phyloP scores from a whole-genome alignment of 1,139 yeast species.

The Diutina mesorugosa region DNA sequence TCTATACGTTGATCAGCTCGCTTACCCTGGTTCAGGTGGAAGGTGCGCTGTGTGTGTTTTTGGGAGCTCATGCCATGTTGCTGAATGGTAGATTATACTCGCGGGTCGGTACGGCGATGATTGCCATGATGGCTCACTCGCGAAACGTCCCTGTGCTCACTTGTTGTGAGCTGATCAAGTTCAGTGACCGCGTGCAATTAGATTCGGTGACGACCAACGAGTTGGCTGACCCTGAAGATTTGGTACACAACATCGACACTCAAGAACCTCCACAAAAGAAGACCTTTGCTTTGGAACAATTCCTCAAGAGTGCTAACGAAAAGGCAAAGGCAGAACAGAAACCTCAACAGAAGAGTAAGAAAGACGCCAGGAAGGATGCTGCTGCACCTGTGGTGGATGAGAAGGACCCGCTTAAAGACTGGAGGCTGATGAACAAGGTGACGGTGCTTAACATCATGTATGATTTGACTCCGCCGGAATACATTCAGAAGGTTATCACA shows the following conservation, averaged over 20 bases:
- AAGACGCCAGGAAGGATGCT: not conserved
- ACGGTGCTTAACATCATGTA: slow-evolving; percentile 78
- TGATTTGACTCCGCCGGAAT: slow-evolving; percentile 90
- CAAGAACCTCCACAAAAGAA: slow-evolving; percentile 47
- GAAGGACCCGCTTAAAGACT: slow-evolving; percentile 37
- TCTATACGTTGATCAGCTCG: slow-evolving; percentile 68
- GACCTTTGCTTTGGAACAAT: slow-evolving; percentile 56
- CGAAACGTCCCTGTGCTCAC: slow-evolving; percentile 89
- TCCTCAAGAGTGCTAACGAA: slow-evolving; percentile 27
- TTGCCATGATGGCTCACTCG: slow-evolving; percentile 83
- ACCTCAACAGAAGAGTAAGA: slow-evolving; percentile 6
- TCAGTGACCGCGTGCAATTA: slow-evolving; percentile 88
- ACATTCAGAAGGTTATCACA: slow-evolving; percentile 87
- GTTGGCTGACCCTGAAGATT: slow-evolving; percentile 73
- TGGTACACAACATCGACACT: slow-evolving; percentile 31
- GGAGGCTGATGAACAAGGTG: slow-evolving; percentile 53
- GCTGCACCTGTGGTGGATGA: slow-evolving; percentile 10
- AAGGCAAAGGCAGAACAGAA: slow-evolving; percentile 15
- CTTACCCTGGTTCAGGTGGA: slow-evolving; percentile 69
- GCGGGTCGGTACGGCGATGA: slow-evolving; percentile 88
- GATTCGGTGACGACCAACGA: slow-evolving; percentile 93
- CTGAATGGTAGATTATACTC: slow-evolving; percentile 90
- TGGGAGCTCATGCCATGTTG: slow-evolving; percentile 96
- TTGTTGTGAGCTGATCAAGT: slow-evolving; percentile 90
- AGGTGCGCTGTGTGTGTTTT: slow-evolving; percentile 73